Evolutionary conservation across 805 yeast genomes (phyloP), one percentile per base, ranked within the genome.

Genomic region (Kodamaea kaohsiungensis): DNA sequence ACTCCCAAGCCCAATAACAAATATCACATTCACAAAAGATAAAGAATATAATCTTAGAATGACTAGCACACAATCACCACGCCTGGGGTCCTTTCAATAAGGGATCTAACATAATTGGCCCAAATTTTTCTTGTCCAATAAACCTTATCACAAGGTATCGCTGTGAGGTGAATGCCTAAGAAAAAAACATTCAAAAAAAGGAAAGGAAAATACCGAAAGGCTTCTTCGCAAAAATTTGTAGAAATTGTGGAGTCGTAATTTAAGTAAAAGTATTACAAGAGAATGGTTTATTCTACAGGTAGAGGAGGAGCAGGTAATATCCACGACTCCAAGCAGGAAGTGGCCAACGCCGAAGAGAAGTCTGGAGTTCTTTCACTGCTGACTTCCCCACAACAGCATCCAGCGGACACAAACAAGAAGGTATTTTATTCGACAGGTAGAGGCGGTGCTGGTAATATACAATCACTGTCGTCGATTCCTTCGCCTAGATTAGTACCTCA

Each of bases 381-480:
- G 19, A 40, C 39, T 40, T 48, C 51, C 48, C 51, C 39, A 42
- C 30, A 46, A n/a, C 48, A 35, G 22, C 42, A 71, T 7, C 25
- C n/a, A 12, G 35, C 35, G 13, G 35, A 30, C 35, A 12, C 35
- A 30, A 30, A 67, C 43, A 71, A 69, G 54, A 68, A 61, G 58
- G 65, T 72, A 6, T 73, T 71, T 54, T 80, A 79, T 59, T 78
- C 89, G n/a, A 87, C 91, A 0, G 92, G 92, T 4, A 78, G 93
- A 59, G 93, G 93, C 9, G 93, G 93, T 8, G 87, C 87, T 1
- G 92, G 92, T 5, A 87, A 87, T 67, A 82, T 87, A 52, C 73
- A 79, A 59, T 60, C 73, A 2, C 56, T 50, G 56, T 60, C 65
- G 40, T 67, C 72, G 33, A 66, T 73, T 22, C 84, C 84, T 2